A percentile compares a stretch with the other conserved stretches of the same genome.
These are phyloP conservation scores for Monilinia fructigena DNA, from an alignment of 2,329 filamentous ascomycete genomes.

Conservation along the genomic window DNA sequence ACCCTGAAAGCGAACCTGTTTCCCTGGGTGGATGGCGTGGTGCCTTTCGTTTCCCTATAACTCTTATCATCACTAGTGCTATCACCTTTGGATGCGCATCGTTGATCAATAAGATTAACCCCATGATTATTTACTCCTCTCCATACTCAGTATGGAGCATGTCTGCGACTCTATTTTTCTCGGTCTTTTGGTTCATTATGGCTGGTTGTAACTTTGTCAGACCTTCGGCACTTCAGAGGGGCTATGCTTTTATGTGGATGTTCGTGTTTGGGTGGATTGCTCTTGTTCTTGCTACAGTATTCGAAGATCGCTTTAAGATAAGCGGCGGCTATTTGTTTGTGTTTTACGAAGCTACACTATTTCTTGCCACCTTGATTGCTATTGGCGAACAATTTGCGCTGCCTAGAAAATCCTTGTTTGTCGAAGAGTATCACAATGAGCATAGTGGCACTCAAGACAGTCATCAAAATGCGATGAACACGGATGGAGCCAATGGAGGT, in stretches of 20 bases:
- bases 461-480: slow-evolving; percentile 37
- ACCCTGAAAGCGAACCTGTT: slow-evolving; percentile 60
- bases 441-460: slow-evolving; percentile 41
- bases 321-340: slow-evolving; percentile 78
- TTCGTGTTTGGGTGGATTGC: slow-evolving; percentile 72
- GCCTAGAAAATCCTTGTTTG: slow-evolving; percentile 68
- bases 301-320: slow-evolving; percentile 71
- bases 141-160: slow-evolving; percentile 86
- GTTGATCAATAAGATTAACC: slow-evolving; percentile 78
- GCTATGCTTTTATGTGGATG: slow-evolving; percentile 81
- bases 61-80: slow-evolving; percentile 65
- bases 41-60: slow-evolving; percentile 78
- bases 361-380: slow-evolving; percentile 70
- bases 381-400: slow-evolving; percentile 79
- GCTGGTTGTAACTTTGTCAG: slow-evolving; percentile 74
- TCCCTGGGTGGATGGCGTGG: slow-evolving; percentile 74
- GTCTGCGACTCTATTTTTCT: slow-evolving; percentile 78
- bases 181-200: slow-evolving; percentile 78
- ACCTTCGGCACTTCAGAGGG: slow-evolving; percentile 81
- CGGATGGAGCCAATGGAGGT: slow-evolving; percentile 43
- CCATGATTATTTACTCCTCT: slow-evolving; percentile 87
- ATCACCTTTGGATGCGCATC: slow-evolving; percentile 72
- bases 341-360: slow-evolving; percentile 74
- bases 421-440: slow-evolving; percentile 54
- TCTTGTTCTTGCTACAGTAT: slow-evolving; percentile 69